Evolutionary conservation across 2,329 filamentous ascomycete genomes (phyloP).

Genomic region (Lasiodiplodia sp.): DNA sequence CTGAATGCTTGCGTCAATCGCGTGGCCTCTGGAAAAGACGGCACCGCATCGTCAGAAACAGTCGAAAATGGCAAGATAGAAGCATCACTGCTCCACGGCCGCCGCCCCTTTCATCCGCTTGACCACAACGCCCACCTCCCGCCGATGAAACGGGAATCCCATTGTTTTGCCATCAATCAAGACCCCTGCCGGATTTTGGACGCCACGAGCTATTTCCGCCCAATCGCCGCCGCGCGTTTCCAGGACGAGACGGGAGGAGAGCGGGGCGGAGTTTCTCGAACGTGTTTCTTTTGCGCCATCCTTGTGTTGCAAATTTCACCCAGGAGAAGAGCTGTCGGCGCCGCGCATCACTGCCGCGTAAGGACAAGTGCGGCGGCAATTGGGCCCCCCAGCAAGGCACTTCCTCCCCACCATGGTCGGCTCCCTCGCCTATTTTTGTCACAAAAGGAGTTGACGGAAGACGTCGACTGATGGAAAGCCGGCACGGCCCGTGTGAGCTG

Average conservation of each 20-base stretch:
- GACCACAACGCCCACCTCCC: not conserved
- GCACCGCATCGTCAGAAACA: not conserved
- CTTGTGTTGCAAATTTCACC: conserved; percentile 3
- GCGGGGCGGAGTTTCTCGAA: not conserved
- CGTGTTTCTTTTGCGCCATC: conserved; percentile 11
- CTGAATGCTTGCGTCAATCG: not conserved
- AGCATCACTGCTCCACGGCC: not conserved
- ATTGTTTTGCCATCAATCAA: conserved; percentile 1
- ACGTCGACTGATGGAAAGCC: not conserved
- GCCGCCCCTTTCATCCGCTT: not conserved
- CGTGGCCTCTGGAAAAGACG: not conserved
- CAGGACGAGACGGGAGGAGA: not conserved
- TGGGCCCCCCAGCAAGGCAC: conserved; percentile 2
- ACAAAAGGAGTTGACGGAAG: conserved; percentile 38
- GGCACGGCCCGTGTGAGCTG: conserved; percentile 1
- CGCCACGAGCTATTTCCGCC: not conserved
- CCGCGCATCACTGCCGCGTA: conserved; percentile 9
- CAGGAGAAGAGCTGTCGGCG: conserved; percentile 5
- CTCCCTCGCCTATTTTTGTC: conserved; percentile 37
- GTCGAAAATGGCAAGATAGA: not conserved
- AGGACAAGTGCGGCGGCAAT: conserved; percentile 14
- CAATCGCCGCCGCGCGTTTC: not conserved
- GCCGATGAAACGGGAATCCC: conserved; percentile 7
- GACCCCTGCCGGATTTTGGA: not conserved
- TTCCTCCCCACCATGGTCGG: conserved; percentile 25